Evolutionary conservation across 306 rosid genomes (phyloP), one percentile per base, ranked within the genome.

Genomic region (Amphicarpaea edgeworthii): DNA sequence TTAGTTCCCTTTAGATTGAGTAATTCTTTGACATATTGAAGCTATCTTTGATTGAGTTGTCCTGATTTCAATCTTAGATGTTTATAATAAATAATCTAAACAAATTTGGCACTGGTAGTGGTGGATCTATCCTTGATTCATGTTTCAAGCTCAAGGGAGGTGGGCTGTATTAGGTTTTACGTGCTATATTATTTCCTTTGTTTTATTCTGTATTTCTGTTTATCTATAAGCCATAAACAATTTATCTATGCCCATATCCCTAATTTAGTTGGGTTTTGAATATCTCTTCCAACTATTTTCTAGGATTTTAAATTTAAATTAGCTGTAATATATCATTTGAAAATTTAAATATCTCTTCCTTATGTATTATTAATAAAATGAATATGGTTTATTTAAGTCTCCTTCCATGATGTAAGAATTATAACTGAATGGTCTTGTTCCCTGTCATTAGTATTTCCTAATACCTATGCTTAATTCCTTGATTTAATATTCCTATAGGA

Each of bases 401-500:
- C 75, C 76, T 54, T 76, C 37, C 76, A 41, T 79, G 38, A 46
- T 45, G 5, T 45, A 42, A 37, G 24, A 34, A 37, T 34, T 70
- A 46, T 74, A 72, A 50, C 65, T 77, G 57, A 73, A 60, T 63
- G 54, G 63, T 64, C 54, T 47, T 86, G 49, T 58, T 62, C 10
- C 42, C 70, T 75, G 79, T 62, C 34, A 69, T 51, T 70, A 70
- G 71, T 47, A 55, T 55, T 73, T 45, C 41, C n/a, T 40, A 50
- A 67, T 63, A 26, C 15, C 30, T 37, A 19, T 72, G 55, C 69
- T 54, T 40, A 75, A 63, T 41, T 77, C 69, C 62, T 71, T 51
- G 64, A 21, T 71, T 40, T 68, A 34, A 75, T 71, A 66, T 77
- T 34, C 60, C 77, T 82, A 23, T 40, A 96, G 99, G 91, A 88